Base-by-base conservation (phyloP, 148 eudicot species). In the Amaranthus hypochondriacus region DNA sequence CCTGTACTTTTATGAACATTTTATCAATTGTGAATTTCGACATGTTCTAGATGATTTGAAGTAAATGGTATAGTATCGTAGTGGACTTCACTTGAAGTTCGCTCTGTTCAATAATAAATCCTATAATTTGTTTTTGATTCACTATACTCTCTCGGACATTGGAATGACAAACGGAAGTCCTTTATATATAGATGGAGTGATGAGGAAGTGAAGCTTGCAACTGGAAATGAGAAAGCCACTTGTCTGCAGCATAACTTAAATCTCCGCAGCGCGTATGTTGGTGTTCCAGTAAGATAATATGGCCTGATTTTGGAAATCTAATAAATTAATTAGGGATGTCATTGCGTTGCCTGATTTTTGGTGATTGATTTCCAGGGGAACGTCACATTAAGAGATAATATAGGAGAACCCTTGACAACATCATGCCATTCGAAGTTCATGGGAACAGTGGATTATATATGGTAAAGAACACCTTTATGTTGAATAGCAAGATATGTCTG, bases 391-490 rank as follows among this genome's bases (percentile, higher is more conserved):
- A 82, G 96, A 83, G 89, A 88, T 78, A 56, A 48, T 48, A 42
- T 68, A 9, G 90, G 90, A 66, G 92, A 90, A 78, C 96, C 96
- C 48, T 84, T 77, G 71, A 92, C 78, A 74, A 90, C 96, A 62
- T 84, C 90, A 43, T 88, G 76, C 78, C 96, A 88, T 83, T 87
- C 88, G 44, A 76, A 55, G 72, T 90, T 87, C 78, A 69, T 80
- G 83, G 96, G 89, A 73, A 90, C 92, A 56, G 89, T 86, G 74
- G 96, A 90, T 80, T 90, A 86, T 74, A 83, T 90, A 82, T 90
- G 96, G 96, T 90, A 87, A 39, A 58, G 53, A 47, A 49, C 47
- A 42, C 62, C 59, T 21, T 28, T 5, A 12, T 15, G 50, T 50
- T 6, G 44, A 64, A 10, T 12, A 21, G 13, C 21, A 10, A 13